Conservation (phyloP, 305 asterid genomes). For the Fraxinus platypoda region DNA sequence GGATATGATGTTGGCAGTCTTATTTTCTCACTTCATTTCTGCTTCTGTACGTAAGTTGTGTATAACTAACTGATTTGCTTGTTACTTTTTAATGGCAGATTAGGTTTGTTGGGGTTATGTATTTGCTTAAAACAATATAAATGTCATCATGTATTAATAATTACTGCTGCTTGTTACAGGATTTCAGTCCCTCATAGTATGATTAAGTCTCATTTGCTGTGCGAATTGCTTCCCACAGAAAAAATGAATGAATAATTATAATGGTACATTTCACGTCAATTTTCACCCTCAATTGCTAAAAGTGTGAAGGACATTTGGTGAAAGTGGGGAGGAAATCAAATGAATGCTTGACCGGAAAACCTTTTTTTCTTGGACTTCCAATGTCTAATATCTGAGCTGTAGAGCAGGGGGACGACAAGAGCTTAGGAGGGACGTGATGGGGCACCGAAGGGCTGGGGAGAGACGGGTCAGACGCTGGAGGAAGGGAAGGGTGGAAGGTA, state of each 20-base stretch:
- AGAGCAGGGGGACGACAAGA: neutral
- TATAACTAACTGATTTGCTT: slow-evolving; percentile 10
- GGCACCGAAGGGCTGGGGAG: neutral
- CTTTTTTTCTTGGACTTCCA: neutral
- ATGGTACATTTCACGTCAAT: neutral
- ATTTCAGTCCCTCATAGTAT: neutral
- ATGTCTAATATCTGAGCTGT: neutral
- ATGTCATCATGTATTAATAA: neutral
- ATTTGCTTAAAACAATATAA: neutral
- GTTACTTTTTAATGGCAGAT: slow-evolving; percentile 2
- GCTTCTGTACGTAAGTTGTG: slow-evolving; percentile 41
- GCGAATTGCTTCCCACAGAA: neutral
- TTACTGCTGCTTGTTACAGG: neutral
- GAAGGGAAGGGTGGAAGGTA: neutral
- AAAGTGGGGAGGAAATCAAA: neutral
- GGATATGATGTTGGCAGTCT: slow-evolving; percentile 4
- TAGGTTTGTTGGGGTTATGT: neutral
- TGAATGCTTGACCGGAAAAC: neutral
- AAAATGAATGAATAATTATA: neutral
- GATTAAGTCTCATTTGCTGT: neutral
- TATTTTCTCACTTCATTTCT: slow-evolving; percentile 19
- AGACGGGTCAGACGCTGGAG: neutral
- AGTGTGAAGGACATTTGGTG: neutral
- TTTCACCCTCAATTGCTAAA: neutral
- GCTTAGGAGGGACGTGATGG: neutral